A percentile compares a stretch with the other conserved stretches of the same genome.
These are phyloP conservation scores for Globisporangium echinulatum DNA, from an alignment of 352 stramenopile genomes.

Conservation along the genomic window DNA sequence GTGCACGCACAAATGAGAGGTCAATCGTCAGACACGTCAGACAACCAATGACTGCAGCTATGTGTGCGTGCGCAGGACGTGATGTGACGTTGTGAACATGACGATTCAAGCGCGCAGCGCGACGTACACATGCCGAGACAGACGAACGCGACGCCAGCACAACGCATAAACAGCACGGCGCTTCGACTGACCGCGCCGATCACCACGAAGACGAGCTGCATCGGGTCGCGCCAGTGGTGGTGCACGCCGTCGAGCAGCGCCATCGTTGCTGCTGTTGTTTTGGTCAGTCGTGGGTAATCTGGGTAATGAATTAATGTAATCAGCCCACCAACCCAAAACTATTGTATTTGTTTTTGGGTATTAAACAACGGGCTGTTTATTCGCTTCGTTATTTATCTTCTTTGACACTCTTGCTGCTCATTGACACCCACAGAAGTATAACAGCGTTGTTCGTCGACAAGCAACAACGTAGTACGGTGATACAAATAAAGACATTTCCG, in stretches of 20 bases:
- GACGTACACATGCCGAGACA: slow-evolving; percentile 34
- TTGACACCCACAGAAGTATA: no score
- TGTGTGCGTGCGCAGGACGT: not conserved
- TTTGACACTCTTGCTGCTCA: no score
- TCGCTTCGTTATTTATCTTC: no score
- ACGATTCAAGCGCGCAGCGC: not conserved
- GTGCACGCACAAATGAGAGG: not conserved
- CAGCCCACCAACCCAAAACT: no score
- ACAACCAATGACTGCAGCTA: not conserved
- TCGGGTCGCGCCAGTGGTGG: slow-evolving; percentile 46
- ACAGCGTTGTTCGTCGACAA: no score
- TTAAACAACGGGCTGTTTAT: no score
- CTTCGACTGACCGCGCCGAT: slow-evolving; percentile 21
- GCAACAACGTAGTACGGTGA: no score
- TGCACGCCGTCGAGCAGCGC: slow-evolving; percentile 7
- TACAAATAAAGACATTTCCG: no score
- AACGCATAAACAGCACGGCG: slow-evolving; percentile 40
- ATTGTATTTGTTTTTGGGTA: no score
- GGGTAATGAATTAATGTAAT: no score
- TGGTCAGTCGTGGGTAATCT: no score
- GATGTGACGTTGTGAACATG: not conserved
- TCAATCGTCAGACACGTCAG: no score
- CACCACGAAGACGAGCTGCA: slow-evolving; percentile 37
- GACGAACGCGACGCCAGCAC: slow-evolving; percentile 34
- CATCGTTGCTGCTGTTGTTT: not conserved